Percentiles rank a stretch among this genome's conserved stretches.
These are phyloP conservation scores for Solanum okadae DNA, from an alignment of 257 asterid species.

Conservation along the genomic window DNA sequence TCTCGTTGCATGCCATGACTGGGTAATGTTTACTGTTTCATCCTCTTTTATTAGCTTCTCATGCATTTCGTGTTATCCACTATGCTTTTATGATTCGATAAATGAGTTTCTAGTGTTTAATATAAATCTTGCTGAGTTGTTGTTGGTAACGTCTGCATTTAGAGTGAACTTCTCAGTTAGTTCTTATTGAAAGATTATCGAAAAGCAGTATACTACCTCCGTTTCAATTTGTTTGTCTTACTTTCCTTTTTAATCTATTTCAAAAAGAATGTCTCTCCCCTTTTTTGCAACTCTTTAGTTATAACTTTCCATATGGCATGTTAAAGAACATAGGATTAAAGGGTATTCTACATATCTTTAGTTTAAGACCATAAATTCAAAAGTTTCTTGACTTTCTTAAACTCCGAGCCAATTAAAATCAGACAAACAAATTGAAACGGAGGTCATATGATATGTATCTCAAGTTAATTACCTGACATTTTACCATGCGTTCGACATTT, in stretches of 20 bases:
- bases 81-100: not conserved
- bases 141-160: not conserved
- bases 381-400: no score
- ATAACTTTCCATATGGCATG: no score
- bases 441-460: no score
- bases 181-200: not conserved
- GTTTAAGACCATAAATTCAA: no score
- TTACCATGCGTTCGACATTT: not conserved
- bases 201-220: not conserved
- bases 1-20: conserved; percentile 93
- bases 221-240: not conserved
- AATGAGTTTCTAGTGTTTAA: not conserved
- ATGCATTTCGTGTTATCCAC: not conserved
- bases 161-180: not conserved
- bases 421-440: not conserved
- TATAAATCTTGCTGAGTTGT: not conserved
- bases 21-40: conserved; percentile 45
- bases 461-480: not conserved
- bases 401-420: no score
- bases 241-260: no score
- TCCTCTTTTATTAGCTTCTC: not conserved
- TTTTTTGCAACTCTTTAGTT: no score
- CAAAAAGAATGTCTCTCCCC: no score
- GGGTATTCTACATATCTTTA: no score
- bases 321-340: no score